Evolutionary conservation across 176 grass and related monocot genomes (phyloP).

Genomic region (Carex parvula): DNA sequence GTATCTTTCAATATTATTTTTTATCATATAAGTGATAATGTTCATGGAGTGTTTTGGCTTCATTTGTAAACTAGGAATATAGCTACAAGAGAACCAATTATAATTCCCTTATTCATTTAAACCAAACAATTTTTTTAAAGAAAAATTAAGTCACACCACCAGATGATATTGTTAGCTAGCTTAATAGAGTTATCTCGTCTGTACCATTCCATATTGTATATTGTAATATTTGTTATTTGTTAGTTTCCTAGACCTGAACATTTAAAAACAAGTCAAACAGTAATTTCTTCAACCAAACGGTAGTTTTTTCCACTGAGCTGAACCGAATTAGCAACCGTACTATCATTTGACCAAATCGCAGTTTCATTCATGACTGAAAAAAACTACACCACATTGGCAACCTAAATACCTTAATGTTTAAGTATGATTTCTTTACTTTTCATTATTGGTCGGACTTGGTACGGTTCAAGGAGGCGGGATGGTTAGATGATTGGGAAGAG

Average conservation of each 20-base stretch:
- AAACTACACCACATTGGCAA: neutral
- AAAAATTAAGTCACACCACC: neutral
- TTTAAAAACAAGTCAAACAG: neutral
- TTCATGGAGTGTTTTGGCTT: neutral
- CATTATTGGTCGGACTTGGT: slow-evolving; percentile 16
- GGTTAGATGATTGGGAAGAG: slow-evolving; percentile 96
- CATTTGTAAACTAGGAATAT: neutral
- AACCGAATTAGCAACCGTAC: neutral
- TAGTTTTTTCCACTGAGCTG: neutral
- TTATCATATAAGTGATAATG: neutral
- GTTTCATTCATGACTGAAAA: neutral
- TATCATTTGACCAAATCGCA: neutral
- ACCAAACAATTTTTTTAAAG: neutral
- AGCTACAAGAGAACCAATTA: neutral
- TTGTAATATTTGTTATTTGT: neutral
- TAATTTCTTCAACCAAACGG: neutral
- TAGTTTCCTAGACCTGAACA: neutral
- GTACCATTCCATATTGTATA: neutral
- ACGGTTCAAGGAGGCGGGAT: slow-evolving; percentile 47
- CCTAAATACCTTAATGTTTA: neutral
- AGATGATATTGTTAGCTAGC: neutral
- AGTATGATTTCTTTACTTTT: neutral
- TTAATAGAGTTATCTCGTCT: neutral
- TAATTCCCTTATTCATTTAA: neutral
- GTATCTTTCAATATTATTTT: slow-evolving; percentile 32